Evolutionary conservation across 2,329 filamentous ascomycete species (phyloP), one percentile per base, ranked within the genome.

Genomic region (Fusarium concolor): DNA sequence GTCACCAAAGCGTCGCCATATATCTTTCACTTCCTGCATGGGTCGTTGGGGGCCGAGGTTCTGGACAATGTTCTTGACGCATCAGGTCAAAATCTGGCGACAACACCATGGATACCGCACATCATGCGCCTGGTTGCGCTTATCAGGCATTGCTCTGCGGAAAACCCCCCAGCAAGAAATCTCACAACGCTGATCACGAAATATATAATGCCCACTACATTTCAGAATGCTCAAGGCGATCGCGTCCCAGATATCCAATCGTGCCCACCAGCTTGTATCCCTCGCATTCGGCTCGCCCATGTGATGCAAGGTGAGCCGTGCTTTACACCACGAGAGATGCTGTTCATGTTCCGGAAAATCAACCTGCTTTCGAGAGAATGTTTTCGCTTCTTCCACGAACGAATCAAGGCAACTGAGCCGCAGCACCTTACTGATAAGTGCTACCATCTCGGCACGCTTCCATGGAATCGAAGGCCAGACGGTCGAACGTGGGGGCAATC

Each of bases 111-210:
- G 65, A 50, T 68, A 17, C 46, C 60, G 2, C 47, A 68, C 10
- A 42, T 68, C 12, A 6, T 68, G 6, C 60, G 65, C 11, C 22
- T 68, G 8, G 52, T 68, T 5, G 60, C 60, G 20, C 60, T 68
- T 8, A 28, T 59, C 18, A 59, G 65, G 1, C 43, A 61, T 8
- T 61, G 37, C 6, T 38, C 54, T 3, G 7, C 10, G 3, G 26
- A 18, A 1, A 47, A 45, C 2, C 65, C 42, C 2, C 42, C 47
- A n/a, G 26, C 65, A 9, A 29, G 29, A 18, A 18, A 47, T 8
- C 60, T 68, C 7, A 28, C 39, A 9, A 50, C 60, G 0, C 65
- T 68, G 0, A 41, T 62, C 20, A 44, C 42, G 12, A 54, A 42
- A n/a, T 65, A 53, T 20, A 43, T 65, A 17, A 50, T 51, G n/a